Evolutionary conservation across 1,139 yeast genomes (phyloP).

Genomic region (Hemisphaericaspora xylofermentans): DNA sequence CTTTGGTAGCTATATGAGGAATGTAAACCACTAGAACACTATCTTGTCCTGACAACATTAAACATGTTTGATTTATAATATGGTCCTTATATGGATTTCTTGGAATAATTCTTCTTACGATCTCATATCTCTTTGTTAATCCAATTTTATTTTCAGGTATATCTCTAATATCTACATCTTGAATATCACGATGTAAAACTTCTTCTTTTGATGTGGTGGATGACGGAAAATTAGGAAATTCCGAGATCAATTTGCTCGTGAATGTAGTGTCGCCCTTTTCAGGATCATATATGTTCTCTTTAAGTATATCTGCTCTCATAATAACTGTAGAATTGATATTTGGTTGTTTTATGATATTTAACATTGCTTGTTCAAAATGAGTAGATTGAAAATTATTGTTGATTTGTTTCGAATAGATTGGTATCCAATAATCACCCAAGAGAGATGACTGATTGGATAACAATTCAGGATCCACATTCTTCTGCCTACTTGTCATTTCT

Average conservation of each 20-base stretch:
- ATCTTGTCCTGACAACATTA: constrained; percentile 34
- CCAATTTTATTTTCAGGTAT: constrained; percentile 39
- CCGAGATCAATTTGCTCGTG: constrained; percentile 32
- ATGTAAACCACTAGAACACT: constrained; percentile 62
- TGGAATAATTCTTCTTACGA: constrained; percentile 81
- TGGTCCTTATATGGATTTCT: constrained; percentile 85
- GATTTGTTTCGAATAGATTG: constrained; percentile 47
- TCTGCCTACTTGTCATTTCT: background rate
- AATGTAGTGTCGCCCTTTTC: constrained; percentile 33
- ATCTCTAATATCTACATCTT: constrained; percentile 52
- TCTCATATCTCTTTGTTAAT: constrained; percentile 45
- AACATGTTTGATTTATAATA: constrained; percentile 81
- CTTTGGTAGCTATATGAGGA: constrained; percentile 65
- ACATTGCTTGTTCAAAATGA: constrained; percentile 77
- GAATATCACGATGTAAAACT: constrained; percentile 48
- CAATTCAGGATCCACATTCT: constrained; percentile 2
- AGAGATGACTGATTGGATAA: constrained; percentile 30
- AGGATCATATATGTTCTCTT: constrained; percentile 49
- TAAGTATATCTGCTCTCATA: constrained; percentile 79
- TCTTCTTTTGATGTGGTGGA: constrained; percentile 29
- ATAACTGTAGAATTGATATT: constrained; percentile 91
- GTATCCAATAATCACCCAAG: constrained; percentile 69
- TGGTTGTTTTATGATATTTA: constrained; percentile 78
- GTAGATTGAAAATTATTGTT: constrained; percentile 36
- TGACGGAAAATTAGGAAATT: constrained; percentile 34